These are phyloP conservation scores for Gloeostereum incarnatum DNA, from an alignment of 768 basidiomycete species.

Conservation along the genomic window DNA sequence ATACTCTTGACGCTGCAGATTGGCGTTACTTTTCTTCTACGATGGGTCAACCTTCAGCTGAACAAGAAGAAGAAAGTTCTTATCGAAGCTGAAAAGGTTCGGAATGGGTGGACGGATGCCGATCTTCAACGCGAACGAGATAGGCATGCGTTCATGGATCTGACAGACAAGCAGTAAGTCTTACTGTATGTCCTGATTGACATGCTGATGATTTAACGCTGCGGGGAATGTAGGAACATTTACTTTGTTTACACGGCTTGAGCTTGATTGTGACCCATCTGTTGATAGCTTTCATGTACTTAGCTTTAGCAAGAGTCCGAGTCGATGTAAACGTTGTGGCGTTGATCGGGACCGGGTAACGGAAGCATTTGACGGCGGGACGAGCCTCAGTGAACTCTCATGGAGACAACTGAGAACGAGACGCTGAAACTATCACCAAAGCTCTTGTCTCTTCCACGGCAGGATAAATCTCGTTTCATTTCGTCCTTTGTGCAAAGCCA, in stretches of 20 bases:
- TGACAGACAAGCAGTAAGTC: conserved; percentile 55
- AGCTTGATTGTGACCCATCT: too few relatives aligned
- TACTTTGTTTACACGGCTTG: conserved; percentile 51
- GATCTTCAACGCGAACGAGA: conserved; percentile 52
- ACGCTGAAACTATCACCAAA: too few relatives aligned
- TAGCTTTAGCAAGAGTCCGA: neutral
- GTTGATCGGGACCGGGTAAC: too few relatives aligned
- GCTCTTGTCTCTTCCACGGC: conserved; percentile 23
- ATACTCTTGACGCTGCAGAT: conserved; percentile 46
- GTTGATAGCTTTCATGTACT: too few relatives aligned
- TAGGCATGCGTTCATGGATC: conserved; percentile 50
- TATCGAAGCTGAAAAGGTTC: conserved; percentile 33
- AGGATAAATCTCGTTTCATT: conserved; percentile 33
- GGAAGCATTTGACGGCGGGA: too few relatives aligned
- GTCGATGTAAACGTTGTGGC: too few relatives aligned
- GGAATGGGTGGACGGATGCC: conserved; percentile 45
- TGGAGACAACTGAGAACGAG: too few relatives aligned
- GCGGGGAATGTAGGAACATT: conserved; percentile 35
- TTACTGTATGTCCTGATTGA: conserved; percentile 1
- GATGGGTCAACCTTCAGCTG: conserved; percentile 44
- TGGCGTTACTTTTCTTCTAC: conserved; percentile 33
- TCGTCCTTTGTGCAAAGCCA: conserved; percentile 42
- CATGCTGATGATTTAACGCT: too few relatives aligned
- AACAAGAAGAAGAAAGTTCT: conserved; percentile 35
- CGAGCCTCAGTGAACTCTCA: too few relatives aligned